A percentile compares a stretch with the other conserved stretches of the same genome.
These are phyloP conservation scores for Yamadazyma trypodendri DNA, from an alignment of 1,139 yeast genomes.

Conservation along the genomic window DNA sequence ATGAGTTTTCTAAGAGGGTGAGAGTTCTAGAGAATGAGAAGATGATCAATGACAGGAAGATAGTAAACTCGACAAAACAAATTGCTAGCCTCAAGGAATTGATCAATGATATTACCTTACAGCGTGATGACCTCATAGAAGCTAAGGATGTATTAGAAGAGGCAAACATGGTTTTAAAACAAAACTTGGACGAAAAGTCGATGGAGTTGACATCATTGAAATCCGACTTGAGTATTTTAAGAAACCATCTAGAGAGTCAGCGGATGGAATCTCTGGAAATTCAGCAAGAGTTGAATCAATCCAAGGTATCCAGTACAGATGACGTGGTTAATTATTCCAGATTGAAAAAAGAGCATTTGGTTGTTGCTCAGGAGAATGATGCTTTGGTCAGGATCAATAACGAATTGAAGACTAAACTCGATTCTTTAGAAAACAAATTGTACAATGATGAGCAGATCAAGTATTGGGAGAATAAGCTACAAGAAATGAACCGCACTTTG, in stretches of 20 bases:
- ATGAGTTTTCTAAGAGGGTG: slow-evolving; percentile 46
- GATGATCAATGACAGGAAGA: slow-evolving; percentile 43
- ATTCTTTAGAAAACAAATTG: slow-evolving; percentile 38
- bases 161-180: slow-evolving; percentile 42
- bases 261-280: slow-evolving; percentile 33
- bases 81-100: slow-evolving; percentile 50
- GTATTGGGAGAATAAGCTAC: slow-evolving; percentile 44
- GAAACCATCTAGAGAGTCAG: slow-evolving; percentile 37
- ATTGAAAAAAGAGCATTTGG: slow-evolving; percentile 37
- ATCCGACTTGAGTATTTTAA: slow-evolving; percentile 30
- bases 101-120: slow-evolving; percentile 47
- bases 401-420: slow-evolving; percentile 34
- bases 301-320: slow-evolving; percentile 28
- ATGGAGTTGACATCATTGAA: slow-evolving; percentile 32
- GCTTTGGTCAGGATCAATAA: slow-evolving; percentile 36
- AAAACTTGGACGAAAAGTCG: slow-evolving; percentile 44
- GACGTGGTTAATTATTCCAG: slow-evolving; percentile 39
- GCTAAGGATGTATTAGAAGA: slow-evolving; percentile 49
- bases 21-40: slow-evolving; percentile 47
- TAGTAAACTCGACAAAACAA: slow-evolving; percentile 51
- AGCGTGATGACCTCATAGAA: slow-evolving; percentile 49
- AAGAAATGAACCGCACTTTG: slow-evolving; percentile 28
- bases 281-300: slow-evolving; percentile 35
- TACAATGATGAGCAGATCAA: slow-evolving; percentile 46
- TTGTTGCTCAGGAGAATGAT: slow-evolving; percentile 44